phyloP scores from a whole-genome alignment of 2,329 filamentous ascomycete genomes.

The Colletotrichum camelliae region DNA sequence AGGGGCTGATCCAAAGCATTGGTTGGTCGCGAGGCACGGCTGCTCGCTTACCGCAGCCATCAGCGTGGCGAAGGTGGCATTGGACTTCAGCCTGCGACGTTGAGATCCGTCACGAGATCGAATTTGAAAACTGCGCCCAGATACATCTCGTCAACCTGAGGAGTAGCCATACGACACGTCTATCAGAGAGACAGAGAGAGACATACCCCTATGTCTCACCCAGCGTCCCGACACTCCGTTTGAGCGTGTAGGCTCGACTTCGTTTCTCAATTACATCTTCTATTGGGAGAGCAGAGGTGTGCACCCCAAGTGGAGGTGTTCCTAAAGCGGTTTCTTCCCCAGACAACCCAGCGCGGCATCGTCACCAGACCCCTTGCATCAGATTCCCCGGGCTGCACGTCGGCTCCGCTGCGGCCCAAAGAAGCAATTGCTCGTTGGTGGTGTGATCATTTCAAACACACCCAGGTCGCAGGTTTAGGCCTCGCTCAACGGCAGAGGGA shows the following conservation, averaged over 20 bases:
- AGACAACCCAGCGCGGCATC: not conserved
- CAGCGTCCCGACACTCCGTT: not conserved
- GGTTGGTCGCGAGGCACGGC: not conserved
- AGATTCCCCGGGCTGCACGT: not conserved
- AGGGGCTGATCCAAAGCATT: not conserved
- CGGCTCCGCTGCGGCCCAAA: not conserved
- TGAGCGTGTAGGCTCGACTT: not conserved
- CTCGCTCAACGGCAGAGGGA: not conserved
- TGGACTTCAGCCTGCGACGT: not conserved
- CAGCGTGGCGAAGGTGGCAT: not conserved
- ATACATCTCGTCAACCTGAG: not conserved
- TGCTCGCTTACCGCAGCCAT: not conserved
- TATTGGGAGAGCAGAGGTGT: not conserved
- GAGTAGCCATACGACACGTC: not conserved
- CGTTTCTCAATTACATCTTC: not conserved
- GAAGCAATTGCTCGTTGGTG: not conserved
- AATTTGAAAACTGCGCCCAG: not conserved
- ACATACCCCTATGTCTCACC: not conserved
- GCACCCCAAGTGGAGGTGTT: not conserved
- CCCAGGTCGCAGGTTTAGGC: not conserved
- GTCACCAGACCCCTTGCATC: conserved; percentile 3
- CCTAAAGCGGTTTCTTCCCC: not conserved
- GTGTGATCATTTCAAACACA: not conserved
- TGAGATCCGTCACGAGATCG: not conserved
- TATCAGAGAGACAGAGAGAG: not conserved